phyloP scores from a whole-genome alignment of 1,139 yeast genomes.

The Hansenula sp. region DNA sequence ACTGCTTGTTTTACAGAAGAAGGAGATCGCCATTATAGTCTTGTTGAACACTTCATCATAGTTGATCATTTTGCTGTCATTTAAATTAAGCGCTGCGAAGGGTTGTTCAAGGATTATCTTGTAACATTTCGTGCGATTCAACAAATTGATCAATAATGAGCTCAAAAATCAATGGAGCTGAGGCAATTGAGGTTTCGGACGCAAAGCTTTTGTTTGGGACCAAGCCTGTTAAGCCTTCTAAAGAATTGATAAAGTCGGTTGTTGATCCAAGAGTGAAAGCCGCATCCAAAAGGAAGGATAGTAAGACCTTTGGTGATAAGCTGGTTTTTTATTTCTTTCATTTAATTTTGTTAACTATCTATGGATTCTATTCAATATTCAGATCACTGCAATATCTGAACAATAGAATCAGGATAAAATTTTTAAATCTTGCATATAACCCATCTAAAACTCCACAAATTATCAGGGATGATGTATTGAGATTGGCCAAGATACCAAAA shows the following conservation, averaged over 20 bases:
- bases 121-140: neutral
- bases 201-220: neutral
- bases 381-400: constrained; percentile 49
- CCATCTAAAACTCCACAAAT: constrained; percentile 84
- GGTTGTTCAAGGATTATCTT: neutral
- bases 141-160: neutral
- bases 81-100: neutral
- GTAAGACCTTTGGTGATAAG: constrained; percentile 9
- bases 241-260: neutral
- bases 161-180: neutral
- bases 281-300: neutral
- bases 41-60: too few species aligned
- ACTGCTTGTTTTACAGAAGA: too few species aligned
- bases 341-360: constrained; percentile 40
- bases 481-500: constrained; percentile 72
- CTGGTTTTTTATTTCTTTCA: constrained; percentile 13
- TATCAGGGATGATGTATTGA: constrained; percentile 77
- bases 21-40: too few species aligned
- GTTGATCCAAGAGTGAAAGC: constrained; percentile 3
- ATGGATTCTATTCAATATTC: constrained; percentile 51
- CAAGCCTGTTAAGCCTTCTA: neutral
- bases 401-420: constrained; percentile 53
- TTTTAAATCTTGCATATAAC: constrained; percentile 64
- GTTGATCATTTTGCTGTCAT: neutral
- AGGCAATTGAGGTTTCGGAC: constrained; percentile 1